Evolutionary conservation across 208 protist species (phyloP).

Genomic region (Crithidia mellificae): DNA sequence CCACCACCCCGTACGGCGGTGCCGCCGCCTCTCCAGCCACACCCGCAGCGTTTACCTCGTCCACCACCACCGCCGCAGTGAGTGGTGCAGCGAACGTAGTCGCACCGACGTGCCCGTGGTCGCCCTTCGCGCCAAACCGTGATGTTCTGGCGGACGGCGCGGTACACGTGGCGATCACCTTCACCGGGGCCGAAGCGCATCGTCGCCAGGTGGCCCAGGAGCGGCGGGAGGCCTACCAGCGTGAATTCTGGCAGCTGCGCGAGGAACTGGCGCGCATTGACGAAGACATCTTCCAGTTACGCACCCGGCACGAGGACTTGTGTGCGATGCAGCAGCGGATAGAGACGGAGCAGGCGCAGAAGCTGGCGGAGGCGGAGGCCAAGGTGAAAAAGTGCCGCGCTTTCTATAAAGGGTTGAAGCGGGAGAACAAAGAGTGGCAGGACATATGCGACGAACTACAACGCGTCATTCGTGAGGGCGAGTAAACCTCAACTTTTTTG

Average conservation of each 20-base stretch:
- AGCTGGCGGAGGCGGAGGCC: conserved; percentile 42
- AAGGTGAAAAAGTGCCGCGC: conserved; percentile 37
- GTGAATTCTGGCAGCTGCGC: conserved; percentile 48
- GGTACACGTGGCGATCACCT: conserved; percentile 28
- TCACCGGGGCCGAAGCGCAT: conserved; percentile 32
- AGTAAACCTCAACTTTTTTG: neutral
- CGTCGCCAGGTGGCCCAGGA: conserved; percentile 23
- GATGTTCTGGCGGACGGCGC: conserved; percentile 24
- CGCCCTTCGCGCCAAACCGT: conserved; percentile 12
- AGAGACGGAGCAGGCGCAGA: conserved; percentile 17
- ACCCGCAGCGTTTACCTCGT: neutral
- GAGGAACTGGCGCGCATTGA: conserved; percentile 52
- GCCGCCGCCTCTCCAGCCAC: neutral
- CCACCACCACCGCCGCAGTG: no score
- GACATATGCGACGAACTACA: conserved; percentile 51
- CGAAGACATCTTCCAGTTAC: conserved; percentile 42
- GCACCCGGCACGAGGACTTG: conserved; percentile 29
- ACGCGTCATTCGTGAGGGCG: conserved; percentile 21
- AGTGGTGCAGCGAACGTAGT: no score
- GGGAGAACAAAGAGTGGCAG: conserved; percentile 63
- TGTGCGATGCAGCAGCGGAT: conserved; percentile 23
- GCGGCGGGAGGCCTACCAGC: conserved; percentile 24
- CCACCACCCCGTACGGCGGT: neutral
- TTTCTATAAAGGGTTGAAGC: conserved; percentile 43
- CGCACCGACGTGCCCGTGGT: conserved; percentile 6